A percentile compares a stretch with the other conserved stretches of the same genome.
These are phyloP conservation scores for Acanthamoeba castellanii DNA, from an alignment of 208 protist species.

Conservation along the genomic window DNA sequence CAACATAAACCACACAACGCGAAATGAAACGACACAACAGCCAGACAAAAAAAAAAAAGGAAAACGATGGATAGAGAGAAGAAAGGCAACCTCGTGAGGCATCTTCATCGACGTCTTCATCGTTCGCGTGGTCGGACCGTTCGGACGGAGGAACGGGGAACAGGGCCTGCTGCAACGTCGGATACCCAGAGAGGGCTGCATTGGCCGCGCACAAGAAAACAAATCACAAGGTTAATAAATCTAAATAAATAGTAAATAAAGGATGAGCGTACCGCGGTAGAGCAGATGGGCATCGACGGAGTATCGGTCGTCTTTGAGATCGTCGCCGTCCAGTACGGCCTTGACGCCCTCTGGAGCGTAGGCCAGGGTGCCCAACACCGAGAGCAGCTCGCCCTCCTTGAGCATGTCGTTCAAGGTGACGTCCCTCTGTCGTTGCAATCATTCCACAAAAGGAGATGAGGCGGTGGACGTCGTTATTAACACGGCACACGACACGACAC, in stretches of 20 bases:
- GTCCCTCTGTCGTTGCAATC: too few relatives aligned
- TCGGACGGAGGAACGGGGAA: neutral
- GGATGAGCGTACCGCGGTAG: neutral
- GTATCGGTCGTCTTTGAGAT: neutral
- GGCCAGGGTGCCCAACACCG: conserved; percentile 13
- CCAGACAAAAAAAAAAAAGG: neutral
- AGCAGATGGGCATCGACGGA: neutral
- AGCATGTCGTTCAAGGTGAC: conserved; percentile 36
- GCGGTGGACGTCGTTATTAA: too few relatives aligned
- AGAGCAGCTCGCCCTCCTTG: conserved; percentile 47
- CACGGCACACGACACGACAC: neutral
- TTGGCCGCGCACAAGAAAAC: neutral
- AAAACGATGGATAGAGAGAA: neutral
- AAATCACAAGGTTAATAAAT: neutral
- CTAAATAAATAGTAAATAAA: too few relatives aligned
- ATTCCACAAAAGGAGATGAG: too few relatives aligned
- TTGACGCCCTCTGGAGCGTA: conserved; percentile 30
- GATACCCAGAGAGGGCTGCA: neutral
- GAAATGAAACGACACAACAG: neutral
- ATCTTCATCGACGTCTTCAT: conserved; percentile 21
- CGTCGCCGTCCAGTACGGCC: neutral
- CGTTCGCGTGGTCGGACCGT: neutral
- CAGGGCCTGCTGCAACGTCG: conserved; percentile 24
- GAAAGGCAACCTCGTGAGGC: neutral
- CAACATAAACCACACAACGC: neutral